These are phyloP conservation scores for Phytophthora pinifolia DNA, from an alignment of 352 stramenopile genomes.

Conservation along the genomic window DNA sequence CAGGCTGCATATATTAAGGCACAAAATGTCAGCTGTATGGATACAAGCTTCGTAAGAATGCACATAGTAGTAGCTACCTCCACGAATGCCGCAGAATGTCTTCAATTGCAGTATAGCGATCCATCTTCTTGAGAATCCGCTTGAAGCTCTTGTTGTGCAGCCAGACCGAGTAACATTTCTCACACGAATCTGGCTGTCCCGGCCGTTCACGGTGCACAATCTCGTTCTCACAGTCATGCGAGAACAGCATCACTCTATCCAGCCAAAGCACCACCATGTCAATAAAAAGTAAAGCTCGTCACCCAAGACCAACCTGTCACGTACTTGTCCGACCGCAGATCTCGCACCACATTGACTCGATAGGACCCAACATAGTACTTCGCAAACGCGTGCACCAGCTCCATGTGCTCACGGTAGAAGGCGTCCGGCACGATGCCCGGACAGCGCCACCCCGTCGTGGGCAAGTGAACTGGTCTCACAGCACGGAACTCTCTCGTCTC, in stretches of 20 bases:
- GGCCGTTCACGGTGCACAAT: conserved; percentile 48
- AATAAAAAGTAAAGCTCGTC: not conserved
- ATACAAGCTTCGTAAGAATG: not conserved
- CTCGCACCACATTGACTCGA: conserved; percentile 61
- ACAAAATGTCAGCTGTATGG: not conserved
- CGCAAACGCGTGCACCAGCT: conserved; percentile 61
- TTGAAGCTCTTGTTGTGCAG: conserved; percentile 69
- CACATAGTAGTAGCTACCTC: conserved; percentile 33
- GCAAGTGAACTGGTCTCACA: conserved; percentile 36
- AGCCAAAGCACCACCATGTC: conserved; percentile 2
- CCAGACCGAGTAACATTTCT: conserved; percentile 58
- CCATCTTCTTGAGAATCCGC: conserved; percentile 70
- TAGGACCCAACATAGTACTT: conserved; percentile 70
- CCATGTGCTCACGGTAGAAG: conserved; percentile 51
- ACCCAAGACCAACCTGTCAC: conserved; percentile 17
- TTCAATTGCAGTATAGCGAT: conserved; percentile 61
- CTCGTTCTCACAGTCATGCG: conserved; percentile 67
- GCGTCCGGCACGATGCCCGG: conserved; percentile 55
- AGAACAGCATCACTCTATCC: conserved; percentile 62
- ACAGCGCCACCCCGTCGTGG: conserved; percentile 57
- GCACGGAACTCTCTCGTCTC: not conserved
- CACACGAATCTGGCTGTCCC: conserved; percentile 50
- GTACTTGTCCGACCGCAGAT: conserved; percentile 64
- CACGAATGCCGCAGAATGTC: conserved; percentile 58
- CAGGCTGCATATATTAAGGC: conserved; percentile 25